Conservation (phyloP, 495 filamentous ascomycete species). For the Aspergillus bertholletiae region DNA sequence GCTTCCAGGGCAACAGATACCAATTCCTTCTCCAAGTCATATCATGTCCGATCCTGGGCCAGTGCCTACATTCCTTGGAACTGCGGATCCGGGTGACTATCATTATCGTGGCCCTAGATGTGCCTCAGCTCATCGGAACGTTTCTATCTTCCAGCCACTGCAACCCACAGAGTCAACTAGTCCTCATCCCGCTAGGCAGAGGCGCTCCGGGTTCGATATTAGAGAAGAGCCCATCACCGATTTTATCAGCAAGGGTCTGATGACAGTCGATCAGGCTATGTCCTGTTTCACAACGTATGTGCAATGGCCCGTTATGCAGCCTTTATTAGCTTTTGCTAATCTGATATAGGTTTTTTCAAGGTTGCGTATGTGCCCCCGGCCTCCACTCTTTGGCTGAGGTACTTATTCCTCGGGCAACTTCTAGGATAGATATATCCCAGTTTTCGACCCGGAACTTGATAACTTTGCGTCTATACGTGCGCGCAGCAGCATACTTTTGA, state of each 20-base stretch:
- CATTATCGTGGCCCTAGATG: not conserved
- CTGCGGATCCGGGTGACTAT: not conserved
- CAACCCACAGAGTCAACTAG: not conserved
- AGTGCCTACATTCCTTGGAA: not conserved
- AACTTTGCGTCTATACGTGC: conserved; percentile 38
- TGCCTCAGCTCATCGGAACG: not conserved
- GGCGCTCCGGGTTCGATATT: conserved; percentile 35
- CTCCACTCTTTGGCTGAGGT: not conserved
- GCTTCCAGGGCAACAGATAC: conserved; percentile 1
- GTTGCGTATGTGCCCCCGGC: conserved; percentile 28
- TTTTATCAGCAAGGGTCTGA: conserved; percentile 35
- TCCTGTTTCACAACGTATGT: conserved; percentile 34
- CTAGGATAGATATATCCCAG: conserved; percentile 43
- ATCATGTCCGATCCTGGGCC: conserved; percentile 3
- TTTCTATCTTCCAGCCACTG: conserved; percentile 5
- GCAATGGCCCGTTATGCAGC: not conserved
- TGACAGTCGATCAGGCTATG: conserved; percentile 29
- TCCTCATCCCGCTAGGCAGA: conserved; percentile 18
- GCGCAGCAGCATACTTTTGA: conserved; percentile 42
- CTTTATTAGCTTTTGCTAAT: not conserved
- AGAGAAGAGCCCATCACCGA: conserved; percentile 31
- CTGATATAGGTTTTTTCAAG: conserved; percentile 38
- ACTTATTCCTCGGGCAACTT: not conserved
- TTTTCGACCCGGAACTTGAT: conserved; percentile 41
- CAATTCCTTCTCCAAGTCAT: conserved; percentile 3